Evolutionary conservation across 2,329 filamentous ascomycete genomes (phyloP).

Genomic region (Pyrenophora teres): DNA sequence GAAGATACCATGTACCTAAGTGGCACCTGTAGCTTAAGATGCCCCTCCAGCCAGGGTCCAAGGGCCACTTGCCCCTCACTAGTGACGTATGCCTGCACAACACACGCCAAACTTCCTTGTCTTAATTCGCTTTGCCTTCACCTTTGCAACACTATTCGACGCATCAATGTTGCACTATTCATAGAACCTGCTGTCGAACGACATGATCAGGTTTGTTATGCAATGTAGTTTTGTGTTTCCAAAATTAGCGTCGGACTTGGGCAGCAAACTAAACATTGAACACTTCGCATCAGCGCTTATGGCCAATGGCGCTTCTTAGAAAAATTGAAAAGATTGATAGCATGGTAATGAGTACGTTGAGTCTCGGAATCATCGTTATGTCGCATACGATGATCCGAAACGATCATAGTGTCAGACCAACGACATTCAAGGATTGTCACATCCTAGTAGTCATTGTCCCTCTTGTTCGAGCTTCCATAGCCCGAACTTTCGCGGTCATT

Average conservation of each 20-base stretch:
- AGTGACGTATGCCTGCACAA: slow-evolving; percentile 21
- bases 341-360: no score
- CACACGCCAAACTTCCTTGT: slow-evolving; percentile 7
- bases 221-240: no score
- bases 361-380: no score
- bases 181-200: neutral
- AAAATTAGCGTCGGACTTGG: no score
- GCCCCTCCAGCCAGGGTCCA: slow-evolving; percentile 10
- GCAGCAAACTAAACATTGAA: no score
- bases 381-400: no score
- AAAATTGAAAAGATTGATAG: no score
- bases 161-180: neutral
- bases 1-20: neutral
- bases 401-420: no score
- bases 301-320: no score
- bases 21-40: slow-evolving; percentile 10
- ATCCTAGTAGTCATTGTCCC: slow-evolving; percentile 11
- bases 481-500: slow-evolving; percentile 2
- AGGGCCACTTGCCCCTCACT: slow-evolving; percentile 16
- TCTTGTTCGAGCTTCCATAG: slow-evolving; percentile 8
- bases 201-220: no score
- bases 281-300: no score
- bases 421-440: no score
- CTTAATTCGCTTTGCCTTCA: slow-evolving; percentile 4
- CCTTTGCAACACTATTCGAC: neutral